Conservation (phyloP, 1,284 basidiomycete species). For the Malassezia caprae region DNA sequence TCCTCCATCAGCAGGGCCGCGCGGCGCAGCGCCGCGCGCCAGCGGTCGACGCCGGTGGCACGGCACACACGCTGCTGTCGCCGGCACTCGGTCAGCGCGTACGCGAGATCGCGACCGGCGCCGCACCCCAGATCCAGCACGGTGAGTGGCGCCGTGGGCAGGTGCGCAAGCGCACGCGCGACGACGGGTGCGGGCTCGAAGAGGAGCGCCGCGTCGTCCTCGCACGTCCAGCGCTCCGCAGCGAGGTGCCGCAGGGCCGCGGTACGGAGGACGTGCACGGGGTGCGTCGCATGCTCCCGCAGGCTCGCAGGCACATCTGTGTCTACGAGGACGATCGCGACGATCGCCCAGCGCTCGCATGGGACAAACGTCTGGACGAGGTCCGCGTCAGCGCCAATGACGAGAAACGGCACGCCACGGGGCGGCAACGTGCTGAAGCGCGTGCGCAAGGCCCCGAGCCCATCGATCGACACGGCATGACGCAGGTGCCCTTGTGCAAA, state of each 20-base stretch:
- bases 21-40: slow-evolving; percentile 13
- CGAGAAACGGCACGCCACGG: slow-evolving; percentile 9
- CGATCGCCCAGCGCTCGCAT: slow-evolving; percentile 11
- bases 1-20: slow-evolving; percentile 5
- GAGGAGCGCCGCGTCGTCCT: slow-evolving; percentile 1
- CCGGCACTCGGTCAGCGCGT: background rate
- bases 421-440: slow-evolving; percentile 16
- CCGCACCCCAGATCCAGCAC: slow-evolving; percentile 16
- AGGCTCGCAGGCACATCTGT: background rate
- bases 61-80: background rate
- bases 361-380: slow-evolving; percentile 6
- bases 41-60: slow-evolving; percentile 14
- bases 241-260: background rate
- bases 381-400: slow-evolving; percentile 1
- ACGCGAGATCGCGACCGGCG: slow-evolving; percentile 16
- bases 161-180: background rate
- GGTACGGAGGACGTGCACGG: background rate
- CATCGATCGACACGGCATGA: slow-evolving; percentile 4
- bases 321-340: background rate
- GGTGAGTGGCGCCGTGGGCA: background rate
- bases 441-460: slow-evolving; percentile 1
- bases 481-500: slow-evolving; percentile 7
- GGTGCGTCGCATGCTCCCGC: background rate
- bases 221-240: background rate
- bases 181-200: slow-evolving; percentile 13